phyloP scores from a whole-genome alignment of 768 basidiomycete genomes.

The Tylopilus subfusipes region DNA sequence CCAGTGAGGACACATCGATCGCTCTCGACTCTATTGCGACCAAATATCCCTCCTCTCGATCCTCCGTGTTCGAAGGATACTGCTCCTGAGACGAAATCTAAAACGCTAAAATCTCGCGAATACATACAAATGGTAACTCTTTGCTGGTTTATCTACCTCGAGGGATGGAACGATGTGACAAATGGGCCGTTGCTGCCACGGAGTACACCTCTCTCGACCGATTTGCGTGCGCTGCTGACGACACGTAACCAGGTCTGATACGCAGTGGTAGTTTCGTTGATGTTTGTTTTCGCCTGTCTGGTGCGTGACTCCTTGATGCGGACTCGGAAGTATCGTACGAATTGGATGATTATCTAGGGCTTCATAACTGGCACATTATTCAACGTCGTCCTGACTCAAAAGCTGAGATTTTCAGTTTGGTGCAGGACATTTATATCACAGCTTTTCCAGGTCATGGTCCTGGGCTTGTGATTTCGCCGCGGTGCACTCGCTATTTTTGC shows the following conservation, averaged over 20 bases:
- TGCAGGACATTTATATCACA: neutral
- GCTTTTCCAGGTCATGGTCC: slow-evolving; percentile 35
- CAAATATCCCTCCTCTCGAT: neutral
- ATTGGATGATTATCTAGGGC: slow-evolving; percentile 27
- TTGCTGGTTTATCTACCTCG: slow-evolving; percentile 56
- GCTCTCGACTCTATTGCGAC: slow-evolving; percentile 2
- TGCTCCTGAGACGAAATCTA: neutral
- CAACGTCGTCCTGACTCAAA: slow-evolving; percentile 46
- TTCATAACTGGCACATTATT: slow-evolving; percentile 42
- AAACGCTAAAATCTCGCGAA: slow-evolving; percentile 13
- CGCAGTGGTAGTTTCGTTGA: slow-evolving; percentile 49
- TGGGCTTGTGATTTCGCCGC: slow-evolving; percentile 26
- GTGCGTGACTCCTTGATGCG: slow-evolving; percentile 29
- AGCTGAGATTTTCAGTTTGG: slow-evolving; percentile 20
- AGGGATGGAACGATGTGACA: slow-evolving; percentile 89
- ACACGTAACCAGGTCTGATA: slow-evolving; percentile 41
- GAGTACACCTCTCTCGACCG: slow-evolving; percentile 27
- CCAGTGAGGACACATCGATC: neutral
- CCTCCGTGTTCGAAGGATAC: slow-evolving; percentile 6
- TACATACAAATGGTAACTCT: slow-evolving; percentile 50
- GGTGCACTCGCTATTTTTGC: neutral
- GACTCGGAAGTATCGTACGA: slow-evolving; percentile 16
- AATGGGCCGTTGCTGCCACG: slow-evolving; percentile 71
- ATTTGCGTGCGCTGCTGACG: neutral
- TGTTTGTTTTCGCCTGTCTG: slow-evolving; percentile 50